Conservation (phyloP, 2,329 filamentous ascomycete genomes). For the Trichoderma sp. region DNA sequence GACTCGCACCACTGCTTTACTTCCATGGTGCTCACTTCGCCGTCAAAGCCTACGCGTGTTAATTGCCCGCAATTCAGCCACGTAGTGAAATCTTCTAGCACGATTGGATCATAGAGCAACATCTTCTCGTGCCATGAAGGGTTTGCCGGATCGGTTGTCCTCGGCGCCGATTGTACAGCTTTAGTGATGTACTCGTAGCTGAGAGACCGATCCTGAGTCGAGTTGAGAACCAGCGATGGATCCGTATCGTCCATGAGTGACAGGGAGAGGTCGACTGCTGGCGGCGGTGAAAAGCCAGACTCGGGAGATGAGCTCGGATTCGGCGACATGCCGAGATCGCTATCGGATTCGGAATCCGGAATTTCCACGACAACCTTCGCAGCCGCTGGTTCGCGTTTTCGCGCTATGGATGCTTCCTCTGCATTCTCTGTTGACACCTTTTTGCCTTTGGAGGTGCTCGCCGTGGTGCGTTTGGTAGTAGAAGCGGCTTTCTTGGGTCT, state of each 20-base stretch:
- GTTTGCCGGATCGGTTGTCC: slow-evolving; percentile 48
- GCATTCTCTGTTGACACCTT: not conserved
- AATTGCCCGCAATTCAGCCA: slow-evolving; percentile 80
- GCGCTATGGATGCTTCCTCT: slow-evolving; percentile 29
- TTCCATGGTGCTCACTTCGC: slow-evolving; percentile 62
- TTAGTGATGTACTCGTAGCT: slow-evolving; percentile 57
- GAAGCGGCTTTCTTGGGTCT: slow-evolving; percentile 42
- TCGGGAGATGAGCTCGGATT: slow-evolving; percentile 41
- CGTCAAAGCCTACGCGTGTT: slow-evolving; percentile 62
- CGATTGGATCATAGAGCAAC: slow-evolving; percentile 86
- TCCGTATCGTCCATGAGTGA: slow-evolving; percentile 49
- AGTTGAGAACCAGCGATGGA: slow-evolving; percentile 41
- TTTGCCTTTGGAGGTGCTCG: slow-evolving; percentile 23
- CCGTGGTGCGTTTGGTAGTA: slow-evolving; percentile 20
- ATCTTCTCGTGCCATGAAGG: slow-evolving; percentile 92
- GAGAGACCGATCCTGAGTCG: slow-evolving; percentile 44
- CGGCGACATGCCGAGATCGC: slow-evolving; percentile 30
- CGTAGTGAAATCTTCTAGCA: slow-evolving; percentile 78
- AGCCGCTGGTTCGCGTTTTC: slow-evolving; percentile 18
- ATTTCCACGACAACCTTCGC: slow-evolving; percentile 46
- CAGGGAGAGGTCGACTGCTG: slow-evolving; percentile 44
- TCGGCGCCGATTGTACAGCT: slow-evolving; percentile 54
- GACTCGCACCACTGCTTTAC: slow-evolving; percentile 91
- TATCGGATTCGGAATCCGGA: slow-evolving; percentile 52
- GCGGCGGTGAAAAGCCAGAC: slow-evolving; percentile 45